Base-by-base conservation (phyloP, 108 stramenopile genomes). In the Fragilariopsis cylindrus region DNA sequence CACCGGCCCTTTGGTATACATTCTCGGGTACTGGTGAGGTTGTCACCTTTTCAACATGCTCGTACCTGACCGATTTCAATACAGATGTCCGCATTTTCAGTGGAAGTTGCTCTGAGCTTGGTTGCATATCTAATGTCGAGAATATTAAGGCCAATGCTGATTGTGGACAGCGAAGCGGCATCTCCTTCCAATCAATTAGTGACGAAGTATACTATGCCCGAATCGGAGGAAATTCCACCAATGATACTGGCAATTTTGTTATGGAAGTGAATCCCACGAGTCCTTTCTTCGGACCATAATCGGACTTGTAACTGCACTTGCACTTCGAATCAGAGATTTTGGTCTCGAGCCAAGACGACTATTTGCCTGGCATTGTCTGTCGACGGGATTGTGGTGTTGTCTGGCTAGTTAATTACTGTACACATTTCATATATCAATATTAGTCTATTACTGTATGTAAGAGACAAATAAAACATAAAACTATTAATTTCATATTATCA, bases 1-100 rank as follows among this genome's bases (percentile, higher is more conserved):
- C 72, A 7, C 40, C 42, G 40, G 73, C 49, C 39, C 46, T 74
- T 4, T 80, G 79, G 79, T 80, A 80, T 64, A 19, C 69, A 13
- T 70, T 80, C 21, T 30, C 48, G 12, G 79, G 79, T 3, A 70
- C 68, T 45, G 79, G 79, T 53, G 49, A 39, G 4, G 7, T 40
- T 6, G 41, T 73, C 15, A 67, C 72, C 5, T 47, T 72, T 48
- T 71, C 48, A 7, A 79, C 78, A 19, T 79, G 78, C 46, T 60
- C 58, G 8, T 57, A 69, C 47, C 12, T 39, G 48, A 79, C 78
- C 12, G 67, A 69, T 41, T 79, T 79, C 41, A 44, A 45, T 19
- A 79, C 72, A 16, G 65, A 68, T 9, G 52, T 80, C 41, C 16
- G 57, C 21, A 56, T 80, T 15, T 80, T 56, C 58, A 42, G 18